Evolutionary conservation across 148 eudicot species (phyloP), one percentile per base, ranked within the genome.

Genomic region (Rhododendron mucronatum): DNA sequence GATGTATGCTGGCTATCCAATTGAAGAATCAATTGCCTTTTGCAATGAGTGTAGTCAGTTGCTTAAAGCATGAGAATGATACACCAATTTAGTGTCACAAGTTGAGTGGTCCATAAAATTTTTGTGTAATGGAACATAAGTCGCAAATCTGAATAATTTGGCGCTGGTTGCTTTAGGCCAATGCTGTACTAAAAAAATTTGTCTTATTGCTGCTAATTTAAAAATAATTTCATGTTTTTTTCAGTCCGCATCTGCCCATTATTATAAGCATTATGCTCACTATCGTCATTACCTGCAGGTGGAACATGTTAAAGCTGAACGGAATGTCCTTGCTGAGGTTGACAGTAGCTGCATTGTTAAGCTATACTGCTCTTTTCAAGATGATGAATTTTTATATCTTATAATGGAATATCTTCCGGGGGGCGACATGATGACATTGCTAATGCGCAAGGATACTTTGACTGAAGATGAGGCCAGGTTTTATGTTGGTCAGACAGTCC

Each of bases 391-490:
- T 57, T 57, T 89, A 59, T 89, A 89, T 85, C 91, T 89, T 63
- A 89, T 89, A 63, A 89, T 89, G 91, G 91, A 89, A 75, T 89
- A 89, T 87, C 89, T 89, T 57, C 91, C 91, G 75, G 91, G 91
- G 55, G 91, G 91, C 73, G 91, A 90, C 85, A 88, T 90, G 91
- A 90, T 90, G 91, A 90, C 91, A 37, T 86, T 90, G 26, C 87
- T 90, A 9, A 90, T 90, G 91, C 84, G 91, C 61, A 88, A 90
- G 84, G 91, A 90, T 84, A 88, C 87, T 7, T 77, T 90, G 80
- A 88, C 89, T 30, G 91, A 90, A 44, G 89, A 90, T 77, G 90
- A 88, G 79, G 91, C 91, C 61, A 85, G 87, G 61, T 90, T 90
- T 84, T 90, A 90, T 77, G 87, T 90, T 75, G 91, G 86, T 5